Evolutionary conservation across 2,329 filamentous ascomycete genomes (phyloP).

Genomic region (Lasiodiplodia sp.): DNA sequence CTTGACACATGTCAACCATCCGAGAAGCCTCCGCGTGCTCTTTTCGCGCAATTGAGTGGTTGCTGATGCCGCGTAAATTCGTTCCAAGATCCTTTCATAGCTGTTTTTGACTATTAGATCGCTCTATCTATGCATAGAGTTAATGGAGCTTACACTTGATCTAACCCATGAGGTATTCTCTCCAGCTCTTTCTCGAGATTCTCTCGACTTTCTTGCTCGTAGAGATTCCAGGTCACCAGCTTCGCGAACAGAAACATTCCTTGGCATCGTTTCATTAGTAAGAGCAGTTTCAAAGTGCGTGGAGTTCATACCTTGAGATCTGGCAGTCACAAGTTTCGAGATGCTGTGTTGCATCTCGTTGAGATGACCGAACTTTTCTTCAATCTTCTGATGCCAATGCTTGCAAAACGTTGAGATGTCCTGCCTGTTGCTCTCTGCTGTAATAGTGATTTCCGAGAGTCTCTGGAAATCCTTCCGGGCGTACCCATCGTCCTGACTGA

Average conservation of each 20-base stretch:
- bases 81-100: slow-evolving; percentile 37
- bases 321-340: slow-evolving; percentile 1
- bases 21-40: slow-evolving; percentile 43
- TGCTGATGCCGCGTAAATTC: slow-evolving; percentile 32
- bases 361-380: slow-evolving; percentile 31
- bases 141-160: slow-evolving; percentile 30
- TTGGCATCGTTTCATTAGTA: slow-evolving; percentile 15
- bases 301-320: not conserved
- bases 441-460: slow-evolving; percentile 13
- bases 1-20: slow-evolving; percentile 52
- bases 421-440: slow-evolving; percentile 33
- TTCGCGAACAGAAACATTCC: slow-evolving; percentile 41
- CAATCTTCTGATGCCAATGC: slow-evolving; percentile 35
- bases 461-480: slow-evolving; percentile 38
- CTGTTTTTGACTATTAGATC: slow-evolving; percentile 31
- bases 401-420: slow-evolving; percentile 42
- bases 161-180: slow-evolving; percentile 29
- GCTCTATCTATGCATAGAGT: not conserved
- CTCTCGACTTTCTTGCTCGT: slow-evolving; percentile 34
- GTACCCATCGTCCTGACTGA: slow-evolving; percentile 42
- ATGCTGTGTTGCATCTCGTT: slow-evolving; percentile 21
- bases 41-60: slow-evolving; percentile 34
- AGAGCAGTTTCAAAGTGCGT: not conserved
- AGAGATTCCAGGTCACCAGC: slow-evolving; percentile 38
- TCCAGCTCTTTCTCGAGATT: slow-evolving; percentile 34